Base-by-base conservation (phyloP, 2,329 filamentous ascomycete species). In the Phoma herbarum region DNA sequence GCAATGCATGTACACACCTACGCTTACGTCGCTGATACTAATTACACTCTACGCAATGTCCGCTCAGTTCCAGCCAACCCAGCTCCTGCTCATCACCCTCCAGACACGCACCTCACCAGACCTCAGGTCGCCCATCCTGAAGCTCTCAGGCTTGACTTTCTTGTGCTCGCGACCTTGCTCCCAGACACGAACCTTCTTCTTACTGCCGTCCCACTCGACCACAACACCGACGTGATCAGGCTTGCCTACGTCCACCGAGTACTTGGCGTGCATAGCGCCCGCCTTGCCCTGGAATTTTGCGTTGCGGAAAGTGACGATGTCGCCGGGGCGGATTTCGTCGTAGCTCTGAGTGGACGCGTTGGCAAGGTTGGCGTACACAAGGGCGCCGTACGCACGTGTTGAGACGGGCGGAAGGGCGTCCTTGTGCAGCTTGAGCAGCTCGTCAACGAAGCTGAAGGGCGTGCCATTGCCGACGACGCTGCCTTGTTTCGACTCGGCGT, bases 31-130 rank as follows among this genome's bases (percentile, higher is more conserved):
- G 20, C 35, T 39, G 35, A 18, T 39, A 39, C 35, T 39, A 39
- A 39, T 39, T 39, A 39, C n/a, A 20, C n/a, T 41, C 37, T 23
- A 41, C 6, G 9, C 37, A 7, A 23, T 2, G n/a, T n/a, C 39
- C 35, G 5, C 39, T 52, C 29, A 49, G 1, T 49, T 35, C 95
- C 94, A 98, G 23, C 93, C 93, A 51, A 98, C 88, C 93, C 93
- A 99, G 74, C 86, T 89, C 70, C 92, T 86, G 37, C 92, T 91
- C 87, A 98, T 96, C 44, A 97, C 90, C 57, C 95, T 87, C 95
- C 95, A 99, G 61, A 99, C 92, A 82, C 95, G 94, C 69, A 97
- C 93, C 80, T 99, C 95, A 18, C 95, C 95, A 77, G 90, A 94
- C 74, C 92, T 86, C 75, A 99, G 74, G 80, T 99, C 95, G 43